Evolutionary conservation across 371 early-diverging fungal species (phyloP), one percentile per base, ranked within the genome.

Genomic region (Vairimorpha necatrix): DNA sequence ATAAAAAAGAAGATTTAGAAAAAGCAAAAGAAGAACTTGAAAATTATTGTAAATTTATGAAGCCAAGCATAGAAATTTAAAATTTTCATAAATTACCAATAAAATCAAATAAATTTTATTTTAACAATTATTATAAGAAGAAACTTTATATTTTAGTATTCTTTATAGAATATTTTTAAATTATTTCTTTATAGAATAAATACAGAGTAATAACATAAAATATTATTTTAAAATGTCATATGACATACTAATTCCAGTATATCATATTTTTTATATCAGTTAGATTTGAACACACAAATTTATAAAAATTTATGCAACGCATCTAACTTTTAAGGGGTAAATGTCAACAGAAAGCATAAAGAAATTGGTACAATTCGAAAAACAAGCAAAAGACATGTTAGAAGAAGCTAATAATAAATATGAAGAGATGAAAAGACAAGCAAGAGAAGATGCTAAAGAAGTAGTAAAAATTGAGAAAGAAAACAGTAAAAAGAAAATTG

Each of bases 321-420:
- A 61, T 61, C 60, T 61, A 71, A 71, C 71, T 61, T 42, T 26
- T 42, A n/a, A 71, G 60, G 71, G 71, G 71, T 61, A 13, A 50
- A 71, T 71, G 71, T 71, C 71, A 42, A 47, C 74, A 30, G 74
- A 74, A 68, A 69, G 78, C 58, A 78, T 78, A 62, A 63, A 71
- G 50, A 76, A 66, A 42, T 70, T 78, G 53, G 61, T 78, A 9
- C 67, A 73, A 38, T 78, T 42, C 42, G 78, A 78, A 60, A 69
- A 67, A 22, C 61, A 78, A 39, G 78, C 74, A 47, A 72, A 58
- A 56, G 72, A 54, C 20, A 58, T 36, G 47, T 18, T 78, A 32
- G 66, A 73, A 14, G 62, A 56, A 20, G 73, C 74, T 20, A 30
- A 42, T 22, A 68, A 18, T 4, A 53, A 66, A 38, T 30, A 67